These are phyloP conservation scores for Verticillium albo-atrum DNA, from an alignment of 2,329 filamentous ascomycete genomes.

Conservation along the genomic window DNA sequence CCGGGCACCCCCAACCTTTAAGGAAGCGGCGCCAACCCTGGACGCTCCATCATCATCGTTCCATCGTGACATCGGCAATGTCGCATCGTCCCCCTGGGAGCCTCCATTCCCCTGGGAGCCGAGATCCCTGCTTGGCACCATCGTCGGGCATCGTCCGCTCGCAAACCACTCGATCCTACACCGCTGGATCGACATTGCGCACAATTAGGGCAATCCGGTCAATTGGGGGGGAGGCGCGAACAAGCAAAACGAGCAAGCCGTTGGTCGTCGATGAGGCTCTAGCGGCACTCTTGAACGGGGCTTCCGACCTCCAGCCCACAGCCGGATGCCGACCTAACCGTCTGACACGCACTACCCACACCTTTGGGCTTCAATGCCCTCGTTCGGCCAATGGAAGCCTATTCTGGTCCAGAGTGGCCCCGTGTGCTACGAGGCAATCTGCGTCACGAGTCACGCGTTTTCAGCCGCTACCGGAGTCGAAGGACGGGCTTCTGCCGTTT, in stretches of 20 bases:
- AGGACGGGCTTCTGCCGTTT: neutral
- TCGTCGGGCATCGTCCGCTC: neutral
- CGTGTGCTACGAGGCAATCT: neutral
- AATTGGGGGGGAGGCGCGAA: neutral
- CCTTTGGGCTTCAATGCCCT: neutral
- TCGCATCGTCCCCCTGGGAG: neutral
- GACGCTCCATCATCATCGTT: neutral
- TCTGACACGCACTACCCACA: neutral
- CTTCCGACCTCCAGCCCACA: neutral
- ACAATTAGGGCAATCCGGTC: neutral
- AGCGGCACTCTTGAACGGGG: neutral
- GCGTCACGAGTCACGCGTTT: neutral
- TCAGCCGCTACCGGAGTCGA: neutral
- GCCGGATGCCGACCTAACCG: neutral
- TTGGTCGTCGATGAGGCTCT: neutral
- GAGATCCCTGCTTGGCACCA: neutral
- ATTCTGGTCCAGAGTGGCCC: neutral
- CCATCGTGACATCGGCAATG: neutral
- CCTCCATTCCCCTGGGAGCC: neutral
- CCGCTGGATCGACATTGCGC: neutral
- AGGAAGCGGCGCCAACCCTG: neutral
- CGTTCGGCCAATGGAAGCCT: neutral
- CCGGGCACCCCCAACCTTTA: neutral
- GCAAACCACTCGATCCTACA: neutral
- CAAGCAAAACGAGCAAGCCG: neutral